phyloP scores from a whole-genome alignment of 108 stramenopile species.

The Skeletonema costatum region DNA sequence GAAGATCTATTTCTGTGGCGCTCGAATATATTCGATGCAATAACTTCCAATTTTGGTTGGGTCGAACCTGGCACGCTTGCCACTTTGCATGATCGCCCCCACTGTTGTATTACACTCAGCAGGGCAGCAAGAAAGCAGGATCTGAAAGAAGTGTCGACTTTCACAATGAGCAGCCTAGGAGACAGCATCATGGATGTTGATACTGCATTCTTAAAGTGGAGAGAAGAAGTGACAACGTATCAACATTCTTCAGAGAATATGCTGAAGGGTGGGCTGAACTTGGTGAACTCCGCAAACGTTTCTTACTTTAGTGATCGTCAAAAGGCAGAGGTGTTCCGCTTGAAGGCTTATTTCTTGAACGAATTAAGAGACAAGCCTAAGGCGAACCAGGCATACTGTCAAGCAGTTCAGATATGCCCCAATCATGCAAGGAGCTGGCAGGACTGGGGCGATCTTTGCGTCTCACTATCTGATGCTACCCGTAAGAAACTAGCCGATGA shows the following conservation, averaged over 20 bases:
- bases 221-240: constrained; percentile 92
- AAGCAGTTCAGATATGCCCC: constrained; percentile 90
- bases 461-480: constrained; percentile 46
- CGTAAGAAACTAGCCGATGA: constrained; percentile 41
- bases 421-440: constrained; percentile 89
- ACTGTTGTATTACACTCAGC: constrained; percentile 86
- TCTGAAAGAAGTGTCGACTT: constrained; percentile 65
- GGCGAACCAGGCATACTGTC: constrained; percentile 90
- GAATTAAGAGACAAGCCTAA: constrained; percentile 76
- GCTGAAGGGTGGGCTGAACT: constrained; percentile 85
- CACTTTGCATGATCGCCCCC: constrained; percentile 92
- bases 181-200: constrained; percentile 83
- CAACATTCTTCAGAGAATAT: constrained; percentile 62
- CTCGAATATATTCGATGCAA: constrained; percentile 77
- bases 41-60: constrained; percentile 83
- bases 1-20: constrained; percentile 93
- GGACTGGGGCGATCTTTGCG: constrained; percentile 93
- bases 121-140: constrained; percentile 91
- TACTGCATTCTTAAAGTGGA: constrained; percentile 90
- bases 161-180: constrained; percentile 60
- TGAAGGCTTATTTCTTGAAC: constrained; percentile 86
- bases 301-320: constrained; percentile 89
- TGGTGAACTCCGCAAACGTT: constrained; percentile 94
- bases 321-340: constrained; percentile 90
- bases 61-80: constrained; percentile 80